Evolutionary conservation across 345 rosid species (phyloP), one percentile per base, ranked within the genome.

Genomic region (Brassica cretica): DNA sequence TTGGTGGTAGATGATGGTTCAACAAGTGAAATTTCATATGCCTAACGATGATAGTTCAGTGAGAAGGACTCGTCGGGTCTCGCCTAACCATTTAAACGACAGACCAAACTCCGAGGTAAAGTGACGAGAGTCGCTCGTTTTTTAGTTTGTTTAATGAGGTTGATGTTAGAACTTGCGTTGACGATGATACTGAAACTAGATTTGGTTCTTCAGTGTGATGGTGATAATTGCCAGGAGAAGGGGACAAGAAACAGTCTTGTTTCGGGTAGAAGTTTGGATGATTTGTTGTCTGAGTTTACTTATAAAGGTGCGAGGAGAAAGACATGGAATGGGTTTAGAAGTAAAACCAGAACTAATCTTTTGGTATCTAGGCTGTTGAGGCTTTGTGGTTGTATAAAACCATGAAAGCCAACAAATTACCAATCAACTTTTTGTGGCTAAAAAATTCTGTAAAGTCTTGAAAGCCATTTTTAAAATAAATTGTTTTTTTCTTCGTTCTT

Each of bases 1-100:
- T 61, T 71, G 77, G 75, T 59, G 27, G 74, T 64, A 24, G 89
- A 75, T 24, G 25, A 24, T 24, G 25, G 25, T 3, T 24, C 25
- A 24, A 1, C 25, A 24, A 24, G 25, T 55, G 41, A 8, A 35
- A 35, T 37, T 37, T 37, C 44, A 37, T 37, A 37, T 37, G 44
- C 44, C 44, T 37, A 14, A 46, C 77, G 68, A 66, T 29, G 73
- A 6, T 41, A 6, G 27, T 32, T 72, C 72, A 30, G 14, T 44
- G 51, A 56, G 5, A 66, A 72, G 2, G 68, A 21, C 27, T 59
- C 64, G 6, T 72, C 39, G 51, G 63, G 77, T 10, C 62, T 73
- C 63, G 8, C 58, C 58, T 39, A 2, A 27, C 59, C 59, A 46
- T 16, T n/a, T 15, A 25, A 10, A 46, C 6, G 60, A 73, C 9